phyloP scores from a whole-genome alignment of 2,329 filamentous ascomycete species.

The Clarireedia paspali region DNA sequence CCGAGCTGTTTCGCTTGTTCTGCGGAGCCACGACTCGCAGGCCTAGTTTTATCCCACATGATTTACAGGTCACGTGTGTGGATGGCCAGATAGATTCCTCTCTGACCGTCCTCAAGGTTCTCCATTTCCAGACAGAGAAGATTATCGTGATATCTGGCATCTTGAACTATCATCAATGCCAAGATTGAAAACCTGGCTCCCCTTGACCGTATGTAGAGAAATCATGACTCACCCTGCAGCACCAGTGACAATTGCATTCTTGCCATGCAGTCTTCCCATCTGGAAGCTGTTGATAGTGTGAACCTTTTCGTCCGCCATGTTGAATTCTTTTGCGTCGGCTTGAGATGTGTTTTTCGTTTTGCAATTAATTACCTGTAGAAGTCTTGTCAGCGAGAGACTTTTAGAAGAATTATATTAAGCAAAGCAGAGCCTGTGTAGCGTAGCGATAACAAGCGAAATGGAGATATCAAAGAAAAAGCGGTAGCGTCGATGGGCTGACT shows the following conservation, averaged over 20 bases:
- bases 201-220: neutral
- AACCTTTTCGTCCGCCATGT: constrained; percentile 13
- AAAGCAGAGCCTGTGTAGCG: no score
- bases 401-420: no score
- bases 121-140: no score
- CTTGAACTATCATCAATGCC: neutral
- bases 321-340: neutral
- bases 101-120: neutral
- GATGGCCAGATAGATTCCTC: neutral
- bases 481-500: neutral
- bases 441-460: neutral
- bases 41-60: neutral
- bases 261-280: constrained; percentile 30
- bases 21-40: neutral
- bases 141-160: neutral
- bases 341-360: no score
- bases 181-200: neutral
- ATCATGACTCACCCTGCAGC: constrained; percentile 54
- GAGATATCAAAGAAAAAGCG: no score
- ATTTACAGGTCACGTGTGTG: neutral
- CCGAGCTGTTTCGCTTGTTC: neutral
- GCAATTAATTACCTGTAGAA: no score
- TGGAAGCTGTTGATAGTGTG: constrained; percentile 30
- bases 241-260: constrained; percentile 52
- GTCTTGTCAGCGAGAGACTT: no score